These are phyloP conservation scores for Phytopythium cucurbitacearum DNA, from an alignment of 352 stramenopile genomes.

Conservation along the genomic window DNA sequence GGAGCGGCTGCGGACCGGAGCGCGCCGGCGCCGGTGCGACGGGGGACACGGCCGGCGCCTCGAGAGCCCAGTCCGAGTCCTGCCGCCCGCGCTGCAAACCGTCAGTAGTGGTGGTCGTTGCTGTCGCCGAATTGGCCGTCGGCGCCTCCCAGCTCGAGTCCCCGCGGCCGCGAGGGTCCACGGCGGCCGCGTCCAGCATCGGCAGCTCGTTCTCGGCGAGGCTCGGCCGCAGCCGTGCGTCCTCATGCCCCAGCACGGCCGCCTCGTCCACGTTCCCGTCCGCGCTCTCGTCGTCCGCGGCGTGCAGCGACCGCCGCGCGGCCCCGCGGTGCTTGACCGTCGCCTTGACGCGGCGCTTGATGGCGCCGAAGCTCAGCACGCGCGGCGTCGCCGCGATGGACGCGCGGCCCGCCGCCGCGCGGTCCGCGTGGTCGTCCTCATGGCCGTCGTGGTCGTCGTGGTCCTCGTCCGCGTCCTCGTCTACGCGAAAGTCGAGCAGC, in stretches of 20 bases:
- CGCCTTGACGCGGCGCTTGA: slow-evolving; percentile 20
- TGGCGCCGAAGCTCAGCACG: slow-evolving; percentile 18
- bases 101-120: neutral
- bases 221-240: slow-evolving; percentile 1
- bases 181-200: slow-evolving; percentile 26
- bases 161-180: slow-evolving; percentile 23
- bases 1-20: slow-evolving; percentile 13
- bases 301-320: slow-evolving; percentile 10
- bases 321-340: slow-evolving; percentile 15
- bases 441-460: slow-evolving; percentile 11
- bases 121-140: slow-evolving; percentile 1
- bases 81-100: neutral
- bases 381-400: neutral
- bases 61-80: slow-evolving; percentile 2
- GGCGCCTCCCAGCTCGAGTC: slow-evolving; percentile 39
- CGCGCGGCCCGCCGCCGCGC: neutral
- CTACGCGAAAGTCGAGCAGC: neutral
- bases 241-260: slow-evolving; percentile 6
- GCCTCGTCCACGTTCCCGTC: slow-evolving; percentile 4
- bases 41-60: neutral
- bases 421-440: slow-evolving; percentile 13
- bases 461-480: slow-evolving; percentile 2
- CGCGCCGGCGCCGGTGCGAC: neutral
- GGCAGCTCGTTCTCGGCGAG: slow-evolving; percentile 17
- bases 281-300: slow-evolving; percentile 10